Base-by-base conservation (phyloP, 2,329 filamentous ascomycete genomes). In the Ceratocystis huliohia region DNA sequence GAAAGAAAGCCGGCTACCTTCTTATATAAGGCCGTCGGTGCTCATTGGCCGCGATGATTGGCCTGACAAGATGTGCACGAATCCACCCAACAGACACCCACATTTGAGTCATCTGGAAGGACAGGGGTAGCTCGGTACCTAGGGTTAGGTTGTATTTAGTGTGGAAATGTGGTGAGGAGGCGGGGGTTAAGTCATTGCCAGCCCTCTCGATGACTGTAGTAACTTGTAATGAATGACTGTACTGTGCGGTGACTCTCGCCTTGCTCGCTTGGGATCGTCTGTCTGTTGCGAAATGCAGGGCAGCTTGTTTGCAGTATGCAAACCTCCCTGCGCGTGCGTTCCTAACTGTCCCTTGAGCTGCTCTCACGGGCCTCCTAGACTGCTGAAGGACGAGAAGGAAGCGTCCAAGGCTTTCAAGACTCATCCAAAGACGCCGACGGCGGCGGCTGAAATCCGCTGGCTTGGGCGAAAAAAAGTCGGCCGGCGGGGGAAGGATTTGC, bases 401-500 rank as follows among this genome's bases (percentile, higher is more conserved):
- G 53, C 53, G 28, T 33, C 8, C 33, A 37, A 37, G 33, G 10
- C 33, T 33, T 33, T 37, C 53, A 59, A 33, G 53, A 59, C 53
- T 59, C 53, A 59, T 59, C 17, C 53, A n/a, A 59, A 30, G 46
- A 37, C 3, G 53, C 53, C 53, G 53, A 33, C 53, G 53, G 53
- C 53, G 53, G 53, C 8, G 53, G 53, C 17, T 59, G 53, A 59
- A 59, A 59, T 59, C 28, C 53, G 53, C 53, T 37, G 53, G 53
- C 2, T 37, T 37, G 33, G 10, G 10, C 33, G 10, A 37, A 37
- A 37, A 28, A n/a, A 25, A 59, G 33, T 59, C 15, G 53, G 53
- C 53, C 53, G 53, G 53, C 53, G 53, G 53, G 53, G 53, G 28
- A 59, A 59, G 28, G 53, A 59, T 33, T 59, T 50, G 17, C 46